These are phyloP conservation scores for Crithidia fasciculata DNA, from an alignment of 208 protist species.

Conservation along the genomic window DNA sequence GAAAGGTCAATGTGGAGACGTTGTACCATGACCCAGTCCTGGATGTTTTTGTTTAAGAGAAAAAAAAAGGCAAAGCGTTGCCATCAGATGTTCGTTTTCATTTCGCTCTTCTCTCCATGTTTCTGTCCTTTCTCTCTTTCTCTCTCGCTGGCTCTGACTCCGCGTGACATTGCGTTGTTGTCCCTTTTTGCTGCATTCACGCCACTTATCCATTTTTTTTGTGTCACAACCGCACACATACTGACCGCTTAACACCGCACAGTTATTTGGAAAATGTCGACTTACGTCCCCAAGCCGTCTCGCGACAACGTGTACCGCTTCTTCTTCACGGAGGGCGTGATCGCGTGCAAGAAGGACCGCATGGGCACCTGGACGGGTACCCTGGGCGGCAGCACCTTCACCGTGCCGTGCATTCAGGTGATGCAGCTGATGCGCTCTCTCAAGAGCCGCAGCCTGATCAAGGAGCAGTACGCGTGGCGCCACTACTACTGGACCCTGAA, in stretches of 20 bases:
- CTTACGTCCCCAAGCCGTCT: conserved; percentile 81
- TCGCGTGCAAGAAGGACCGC: conserved; percentile 92
- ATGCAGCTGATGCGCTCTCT: conserved; percentile 92
- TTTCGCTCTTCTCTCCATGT: too few relatives aligned
- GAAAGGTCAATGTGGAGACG: too few relatives aligned
- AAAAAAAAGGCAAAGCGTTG: too few relatives aligned
- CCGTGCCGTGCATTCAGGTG: conserved; percentile 79
- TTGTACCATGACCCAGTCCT: too few relatives aligned
- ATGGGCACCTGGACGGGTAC: conserved; percentile 85
- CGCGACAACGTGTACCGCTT: conserved; percentile 93
- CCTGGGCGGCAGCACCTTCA: conserved; percentile 82
- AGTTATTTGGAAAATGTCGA: conserved; percentile 59
- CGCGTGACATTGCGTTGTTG: neutral
- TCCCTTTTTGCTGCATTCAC: neutral
- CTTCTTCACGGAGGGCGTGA: conserved; percentile 92
- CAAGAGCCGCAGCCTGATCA: conserved; percentile 91
- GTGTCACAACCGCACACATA: neutral
- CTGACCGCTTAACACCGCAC: neutral
- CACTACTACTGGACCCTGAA: conserved; percentile 96
- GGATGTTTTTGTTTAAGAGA: too few relatives aligned
- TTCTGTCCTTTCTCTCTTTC: neutral
- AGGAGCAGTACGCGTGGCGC: conserved; percentile 94
- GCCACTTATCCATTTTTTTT: neutral
- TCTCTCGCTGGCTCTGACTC: neutral
- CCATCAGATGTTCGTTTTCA: too few relatives aligned